Conservation (phyloP, 768 basidiomycete species). For the Amanita phalloides region DNA sequence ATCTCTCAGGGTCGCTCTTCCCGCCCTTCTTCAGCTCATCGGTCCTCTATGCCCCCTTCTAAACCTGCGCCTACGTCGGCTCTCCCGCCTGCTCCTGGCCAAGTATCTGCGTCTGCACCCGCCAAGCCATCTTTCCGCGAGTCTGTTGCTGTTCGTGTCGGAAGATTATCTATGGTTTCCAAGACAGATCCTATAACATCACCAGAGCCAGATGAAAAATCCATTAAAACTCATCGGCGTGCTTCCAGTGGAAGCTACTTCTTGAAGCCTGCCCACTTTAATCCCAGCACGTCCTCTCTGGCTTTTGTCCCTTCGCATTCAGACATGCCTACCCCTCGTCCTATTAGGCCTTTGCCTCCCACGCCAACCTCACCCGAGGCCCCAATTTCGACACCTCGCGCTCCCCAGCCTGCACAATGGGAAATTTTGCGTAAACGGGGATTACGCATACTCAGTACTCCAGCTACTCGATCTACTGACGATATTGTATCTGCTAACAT, state of each 20-base stretch:
- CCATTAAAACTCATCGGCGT: slow-evolving; percentile 20
- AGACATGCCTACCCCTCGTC: slow-evolving; percentile 28
- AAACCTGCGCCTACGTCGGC: slow-evolving; percentile 62
- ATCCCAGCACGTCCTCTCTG: slow-evolving; percentile 6
- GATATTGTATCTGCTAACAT: slow-evolving; percentile 6
- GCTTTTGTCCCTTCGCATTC: slow-evolving; percentile 7
- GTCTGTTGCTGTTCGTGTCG: slow-evolving; percentile 43
- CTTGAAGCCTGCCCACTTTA: neutral
- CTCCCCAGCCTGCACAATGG: slow-evolving; percentile 15
- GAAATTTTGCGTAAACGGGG: slow-evolving; percentile 48
- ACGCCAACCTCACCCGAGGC: slow-evolving; percentile 13
- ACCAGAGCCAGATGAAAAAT: slow-evolving; percentile 53
- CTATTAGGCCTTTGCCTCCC: slow-evolving; percentile 33
- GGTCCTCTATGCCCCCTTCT: slow-evolving; percentile 61
- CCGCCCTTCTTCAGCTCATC: slow-evolving; percentile 26
- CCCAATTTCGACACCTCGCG: slow-evolving; percentile 9
- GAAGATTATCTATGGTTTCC: slow-evolving; percentile 51
- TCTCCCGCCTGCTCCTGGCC: slow-evolving; percentile 24
- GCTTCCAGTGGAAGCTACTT: slow-evolving; percentile 25
- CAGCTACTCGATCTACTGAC: slow-evolving; percentile 23
- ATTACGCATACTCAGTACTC: slow-evolving; percentile 57
- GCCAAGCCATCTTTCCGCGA: slow-evolving; percentile 39
- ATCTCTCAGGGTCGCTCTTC: slow-evolving; percentile 7
- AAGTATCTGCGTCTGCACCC: slow-evolving; percentile 7
- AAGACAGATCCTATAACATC: slow-evolving; percentile 56